Conservation (phyloP, 305 asterid genomes). For the Fraxinus latifolia region DNA sequence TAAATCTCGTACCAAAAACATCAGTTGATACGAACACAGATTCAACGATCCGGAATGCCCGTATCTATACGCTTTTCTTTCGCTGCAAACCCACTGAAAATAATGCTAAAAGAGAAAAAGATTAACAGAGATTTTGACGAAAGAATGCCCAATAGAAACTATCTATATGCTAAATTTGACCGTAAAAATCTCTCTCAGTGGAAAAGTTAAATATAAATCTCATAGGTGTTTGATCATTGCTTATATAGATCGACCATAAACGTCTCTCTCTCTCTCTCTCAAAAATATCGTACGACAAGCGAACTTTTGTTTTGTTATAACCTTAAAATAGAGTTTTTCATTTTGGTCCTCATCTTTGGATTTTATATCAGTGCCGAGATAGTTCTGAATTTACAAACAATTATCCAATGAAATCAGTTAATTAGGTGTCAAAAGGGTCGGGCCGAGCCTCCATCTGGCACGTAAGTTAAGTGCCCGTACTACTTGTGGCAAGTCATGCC, state of each 20-base stretch:
- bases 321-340: not conserved
- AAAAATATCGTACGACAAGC: not conserved
- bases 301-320: not conserved
- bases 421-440: not conserved
- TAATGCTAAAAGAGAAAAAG: conserved; percentile 18
- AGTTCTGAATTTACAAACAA: not conserved
- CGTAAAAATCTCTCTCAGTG: not conserved
- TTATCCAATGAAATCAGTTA: not conserved
- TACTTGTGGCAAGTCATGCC: not conserved
- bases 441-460: not conserved
- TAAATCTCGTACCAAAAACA: conserved; percentile 51
- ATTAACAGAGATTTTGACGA: conserved; percentile 7
- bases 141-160: not conserved
- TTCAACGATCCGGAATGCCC: conserved; percentile 30
- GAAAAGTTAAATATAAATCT: conserved; percentile 3
- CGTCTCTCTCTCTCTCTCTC: conserved; percentile 24
- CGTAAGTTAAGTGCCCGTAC: not conserved
- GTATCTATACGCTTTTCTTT: conserved; percentile 9
- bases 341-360: not conserved
- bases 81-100: conserved; percentile 8
- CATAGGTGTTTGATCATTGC: not conserved
- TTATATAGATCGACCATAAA: conserved; percentile 31
- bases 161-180: conserved; percentile 26
- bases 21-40: conserved; percentile 36
- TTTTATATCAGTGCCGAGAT: not conserved